Percentiles rank a stretch among this genome's conserved stretches.
phyloP scores from a whole-genome alignment of 129 eudicot species.

The Cynara cardunculus region DNA sequence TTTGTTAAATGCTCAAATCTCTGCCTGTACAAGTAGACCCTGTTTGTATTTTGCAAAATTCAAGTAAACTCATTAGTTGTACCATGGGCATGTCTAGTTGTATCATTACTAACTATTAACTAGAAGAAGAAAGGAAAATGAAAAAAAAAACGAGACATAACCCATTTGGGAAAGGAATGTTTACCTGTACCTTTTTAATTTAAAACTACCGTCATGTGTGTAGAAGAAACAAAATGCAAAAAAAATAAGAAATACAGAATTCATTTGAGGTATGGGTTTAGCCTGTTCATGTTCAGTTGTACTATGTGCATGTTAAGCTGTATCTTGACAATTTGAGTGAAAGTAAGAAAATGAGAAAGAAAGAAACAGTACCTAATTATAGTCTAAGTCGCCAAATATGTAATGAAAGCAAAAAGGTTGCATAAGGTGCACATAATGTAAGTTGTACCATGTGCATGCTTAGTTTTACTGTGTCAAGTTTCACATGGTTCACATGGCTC shows the following conservation, averaged over 20 bases:
- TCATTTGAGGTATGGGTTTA: conserved; percentile 7
- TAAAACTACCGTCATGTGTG: background rate
- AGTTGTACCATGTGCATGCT: conserved; percentile 5
- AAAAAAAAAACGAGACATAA: background rate
- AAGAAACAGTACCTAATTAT: background rate
- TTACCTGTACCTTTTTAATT: background rate
- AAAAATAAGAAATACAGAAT: background rate
- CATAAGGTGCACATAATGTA: background rate
- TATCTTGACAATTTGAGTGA: background rate
- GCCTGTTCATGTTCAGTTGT: background rate
- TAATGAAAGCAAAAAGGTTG: background rate
- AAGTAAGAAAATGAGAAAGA: background rate
- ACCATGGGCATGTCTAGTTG: background rate
- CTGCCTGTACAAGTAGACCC: conserved; percentile 42
- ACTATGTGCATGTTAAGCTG: conserved; percentile 4
- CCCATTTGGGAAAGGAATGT: background rate
- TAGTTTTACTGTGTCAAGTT: background rate
- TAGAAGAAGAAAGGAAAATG: background rate
- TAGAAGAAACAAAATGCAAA: background rate
- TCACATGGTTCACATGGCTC: no score
- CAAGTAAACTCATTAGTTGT: background rate
- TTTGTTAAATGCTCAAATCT: conserved; percentile 70
- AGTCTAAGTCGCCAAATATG: conserved; percentile 9
- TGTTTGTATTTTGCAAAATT: conserved; percentile 1
- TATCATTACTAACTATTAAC: background rate